Evolutionary conservation across 192 early-diverging fungal species (phyloP).

Genomic region (Entrophospora sp.): DNA sequence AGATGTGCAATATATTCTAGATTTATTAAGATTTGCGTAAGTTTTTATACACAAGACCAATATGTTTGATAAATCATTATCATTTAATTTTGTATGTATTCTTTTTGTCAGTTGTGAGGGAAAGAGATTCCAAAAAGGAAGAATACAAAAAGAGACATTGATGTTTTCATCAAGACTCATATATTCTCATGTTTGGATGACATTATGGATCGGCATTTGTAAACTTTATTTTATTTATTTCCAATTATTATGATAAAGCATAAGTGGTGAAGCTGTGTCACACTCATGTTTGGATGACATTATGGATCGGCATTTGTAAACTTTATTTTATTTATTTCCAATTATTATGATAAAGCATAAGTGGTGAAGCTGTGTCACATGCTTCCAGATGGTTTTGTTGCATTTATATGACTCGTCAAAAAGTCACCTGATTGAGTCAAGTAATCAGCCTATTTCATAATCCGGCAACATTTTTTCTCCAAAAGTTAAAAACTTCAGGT

Average conservation of each 20-base stretch:
- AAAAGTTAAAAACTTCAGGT: no score
- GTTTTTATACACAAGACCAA: not conserved
- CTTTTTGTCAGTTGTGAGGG: not conserved
- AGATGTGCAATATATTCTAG: constrained; percentile 14
- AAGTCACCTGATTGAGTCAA: no score
- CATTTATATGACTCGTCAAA: no score
- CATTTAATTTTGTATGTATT: not conserved
- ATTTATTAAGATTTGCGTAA: constrained; percentile 4
- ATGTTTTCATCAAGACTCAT: constrained; percentile 14
- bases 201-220: constrained; percentile 7
- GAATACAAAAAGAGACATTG: constrained; percentile 15
- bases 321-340: not conserved
- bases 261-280: no score
- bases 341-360: not conserved
- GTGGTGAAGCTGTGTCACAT: not conserved
- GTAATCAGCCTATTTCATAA: no score
- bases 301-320: no score
- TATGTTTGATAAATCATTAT: not conserved
- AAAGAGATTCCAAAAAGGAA: constrained; percentile 12
- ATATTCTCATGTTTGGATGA: constrained; percentile 22
- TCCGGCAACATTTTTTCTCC: no score
- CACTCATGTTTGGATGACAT: no score
- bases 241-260: no score
- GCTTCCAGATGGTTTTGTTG: no score
- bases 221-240: no score